These are phyloP conservation scores for Solanum bulbocastanum DNA, from an alignment of 257 asterid species.

Conservation along the genomic window DNA sequence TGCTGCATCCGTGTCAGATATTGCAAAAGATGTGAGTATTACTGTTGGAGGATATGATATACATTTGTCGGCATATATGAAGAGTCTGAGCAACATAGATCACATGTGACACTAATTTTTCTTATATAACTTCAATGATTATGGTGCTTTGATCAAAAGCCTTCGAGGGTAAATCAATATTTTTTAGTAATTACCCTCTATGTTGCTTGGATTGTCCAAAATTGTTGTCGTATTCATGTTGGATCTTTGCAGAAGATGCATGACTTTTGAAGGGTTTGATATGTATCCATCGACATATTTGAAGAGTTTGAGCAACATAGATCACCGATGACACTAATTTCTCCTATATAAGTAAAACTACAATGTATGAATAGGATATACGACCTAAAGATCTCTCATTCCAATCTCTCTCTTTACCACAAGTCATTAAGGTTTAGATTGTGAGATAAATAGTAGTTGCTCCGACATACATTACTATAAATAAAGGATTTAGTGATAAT, in stretches of 20 bases:
- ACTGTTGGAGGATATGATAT: background rate
- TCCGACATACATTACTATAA: no score
- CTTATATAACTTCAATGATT: background rate
- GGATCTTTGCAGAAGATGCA: background rate
- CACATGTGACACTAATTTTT: fast-evolving
- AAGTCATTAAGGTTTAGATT: no score
- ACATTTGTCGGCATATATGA: background rate
- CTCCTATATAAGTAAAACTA: background rate
- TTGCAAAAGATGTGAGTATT: background rate
- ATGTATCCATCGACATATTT: background rate
- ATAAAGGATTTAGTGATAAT: no score
- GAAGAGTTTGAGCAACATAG: background rate
- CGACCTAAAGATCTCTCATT: no score
- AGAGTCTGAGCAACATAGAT: background rate
- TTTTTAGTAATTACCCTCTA: no score
- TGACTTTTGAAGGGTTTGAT: background rate
- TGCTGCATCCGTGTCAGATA: background rate
- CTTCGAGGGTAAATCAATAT: no score
- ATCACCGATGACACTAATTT: background rate
- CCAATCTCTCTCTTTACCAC: no score
- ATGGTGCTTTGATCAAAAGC: no score
- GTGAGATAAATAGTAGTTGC: no score
- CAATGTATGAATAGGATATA: no score
- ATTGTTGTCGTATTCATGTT: background rate
- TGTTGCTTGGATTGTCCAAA: background rate